phyloP scores from a whole-genome alignment of 495 filamentous ascomycete species.

The Chaetomidium leptoderma region DNA sequence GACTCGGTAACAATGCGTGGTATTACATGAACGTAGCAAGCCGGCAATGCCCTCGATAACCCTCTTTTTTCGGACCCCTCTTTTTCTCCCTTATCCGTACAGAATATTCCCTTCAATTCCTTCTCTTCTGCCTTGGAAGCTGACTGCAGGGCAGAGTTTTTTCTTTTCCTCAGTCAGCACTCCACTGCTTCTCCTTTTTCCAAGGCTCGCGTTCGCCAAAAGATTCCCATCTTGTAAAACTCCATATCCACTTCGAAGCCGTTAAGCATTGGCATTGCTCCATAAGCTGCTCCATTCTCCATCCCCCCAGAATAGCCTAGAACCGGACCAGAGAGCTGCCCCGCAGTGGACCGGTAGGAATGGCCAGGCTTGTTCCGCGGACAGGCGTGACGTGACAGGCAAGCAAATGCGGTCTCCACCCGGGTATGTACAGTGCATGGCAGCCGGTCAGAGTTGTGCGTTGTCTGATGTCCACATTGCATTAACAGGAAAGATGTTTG shows the following conservation, averaged over 20 bases:
- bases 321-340: background rate
- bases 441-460: too few relatives aligned
- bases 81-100: too few relatives aligned
- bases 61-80: too few relatives aligned
- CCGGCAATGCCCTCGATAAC: too few relatives aligned
- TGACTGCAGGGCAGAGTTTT: too few relatives aligned
- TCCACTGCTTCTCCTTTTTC: background rate
- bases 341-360: background rate
- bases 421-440: too few relatives aligned
- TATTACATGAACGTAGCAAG: too few relatives aligned
- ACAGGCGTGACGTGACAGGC: too few relatives aligned
- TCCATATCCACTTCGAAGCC: conserved; percentile 1
- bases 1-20: too few relatives aligned
- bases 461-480: too few relatives aligned
- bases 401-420: background rate
- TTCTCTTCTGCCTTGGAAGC: background rate
- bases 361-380: background rate
- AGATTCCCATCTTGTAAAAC: conserved; percentile 2
- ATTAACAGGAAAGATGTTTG: too few relatives aligned
- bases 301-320: background rate
- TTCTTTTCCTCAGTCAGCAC: background rate
- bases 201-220: conserved; percentile 3
- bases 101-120: too few relatives aligned
- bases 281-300: background rate
- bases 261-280: background rate